Evolutionary conservation across 192 early-diverging fungal species (phyloP).

Genomic region (Geranomyces variabilis): DNA sequence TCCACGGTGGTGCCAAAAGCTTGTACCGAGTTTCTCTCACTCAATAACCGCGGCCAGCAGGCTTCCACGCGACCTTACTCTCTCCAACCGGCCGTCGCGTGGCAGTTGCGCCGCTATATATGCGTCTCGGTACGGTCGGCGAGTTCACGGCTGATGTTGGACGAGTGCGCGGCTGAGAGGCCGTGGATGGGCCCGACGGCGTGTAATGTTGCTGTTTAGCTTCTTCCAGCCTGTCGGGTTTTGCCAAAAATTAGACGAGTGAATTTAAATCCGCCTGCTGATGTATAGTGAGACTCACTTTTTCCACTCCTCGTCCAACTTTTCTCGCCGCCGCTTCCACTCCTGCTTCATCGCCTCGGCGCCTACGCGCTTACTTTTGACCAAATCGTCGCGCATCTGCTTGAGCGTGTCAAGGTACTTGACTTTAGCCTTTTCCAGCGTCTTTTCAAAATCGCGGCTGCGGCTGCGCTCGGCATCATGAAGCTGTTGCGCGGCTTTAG

Average conservation of each 20-base stretch:
- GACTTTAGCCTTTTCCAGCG: constrained; percentile 32
- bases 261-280: neutral
- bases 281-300: constrained; percentile 18
- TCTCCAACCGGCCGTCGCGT: no score
- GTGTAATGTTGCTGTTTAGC: neutral
- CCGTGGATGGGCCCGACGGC: constrained; percentile 5
- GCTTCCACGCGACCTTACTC: no score
- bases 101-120: neutral
- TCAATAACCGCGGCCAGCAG: no score
- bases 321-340: constrained; percentile 37
- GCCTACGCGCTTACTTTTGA: constrained; percentile 28
- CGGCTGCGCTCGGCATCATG: constrained; percentile 10
- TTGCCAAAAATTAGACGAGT: neutral
- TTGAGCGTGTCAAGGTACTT: constrained; percentile 45
- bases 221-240: neutral
- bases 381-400: constrained; percentile 48
- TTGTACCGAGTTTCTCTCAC: no score
- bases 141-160: neutral
- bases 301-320: constrained; percentile 39
- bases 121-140: neutral
- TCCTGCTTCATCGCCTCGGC: constrained; percentile 41
- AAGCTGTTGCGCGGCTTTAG: constrained; percentile 14
- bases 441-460: constrained; percentile 15
- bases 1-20: no score
- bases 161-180: constrained; percentile 1